Percentiles rank a stretch among this genome's conserved stretches.
Conservation (phyloP, 2,329 filamentous ascomycete genomes). For the Pseudogymnoascus sp. region DNA sequence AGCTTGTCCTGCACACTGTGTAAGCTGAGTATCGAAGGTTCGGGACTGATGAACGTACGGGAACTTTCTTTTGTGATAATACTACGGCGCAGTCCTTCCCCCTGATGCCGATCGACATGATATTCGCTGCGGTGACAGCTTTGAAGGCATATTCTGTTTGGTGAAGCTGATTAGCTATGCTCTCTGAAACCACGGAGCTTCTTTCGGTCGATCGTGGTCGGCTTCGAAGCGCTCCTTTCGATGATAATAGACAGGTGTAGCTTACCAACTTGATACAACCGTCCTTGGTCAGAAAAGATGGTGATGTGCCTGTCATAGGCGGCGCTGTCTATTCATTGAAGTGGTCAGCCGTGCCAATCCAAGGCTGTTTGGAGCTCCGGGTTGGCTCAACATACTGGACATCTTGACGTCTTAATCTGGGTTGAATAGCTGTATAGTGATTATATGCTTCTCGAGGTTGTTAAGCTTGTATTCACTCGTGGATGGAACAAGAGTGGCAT, state of each 20-base stretch:
- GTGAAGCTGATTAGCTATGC: constrained; percentile 13
- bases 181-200: constrained; percentile 3
- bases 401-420: constrained; percentile 23
- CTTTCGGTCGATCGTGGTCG: not conserved
- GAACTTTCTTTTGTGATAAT: constrained; percentile 98
- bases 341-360: constrained; percentile 19
- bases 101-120: constrained; percentile 91
- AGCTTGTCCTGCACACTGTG: constrained; percentile 72
- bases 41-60: constrained; percentile 52
- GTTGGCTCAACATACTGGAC: constrained; percentile 30
- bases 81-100: constrained; percentile 97
- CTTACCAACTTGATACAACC: constrained; percentile 98
- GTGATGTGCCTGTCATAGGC: constrained; percentile 99
- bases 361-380: not conserved
- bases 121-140: constrained; percentile 97
- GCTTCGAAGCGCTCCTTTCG: not conserved
- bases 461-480: not conserved
- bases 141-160: constrained; percentile 97
- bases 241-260: constrained; percentile 22
- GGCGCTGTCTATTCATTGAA: constrained; percentile 55
- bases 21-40: constrained; percentile 18
- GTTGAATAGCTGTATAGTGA: not conserved
- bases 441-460: not conserved
- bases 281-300: constrained; percentile 98
- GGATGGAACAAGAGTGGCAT: not conserved